Base-by-base conservation (phyloP, 306 rosid species). In the Dicorynia guianensis region DNA sequence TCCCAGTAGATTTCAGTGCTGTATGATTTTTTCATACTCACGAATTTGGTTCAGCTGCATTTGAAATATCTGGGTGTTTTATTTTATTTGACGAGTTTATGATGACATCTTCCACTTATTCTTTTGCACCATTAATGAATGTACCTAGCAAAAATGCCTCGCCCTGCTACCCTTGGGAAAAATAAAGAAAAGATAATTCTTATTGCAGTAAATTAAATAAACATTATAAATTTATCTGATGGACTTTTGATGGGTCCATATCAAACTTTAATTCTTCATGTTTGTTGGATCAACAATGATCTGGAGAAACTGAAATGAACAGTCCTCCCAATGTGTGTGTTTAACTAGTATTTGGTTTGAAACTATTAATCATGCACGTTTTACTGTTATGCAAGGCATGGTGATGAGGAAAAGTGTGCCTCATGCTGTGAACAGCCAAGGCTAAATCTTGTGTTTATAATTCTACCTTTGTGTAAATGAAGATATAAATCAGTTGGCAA, bases 1-100 rank as follows among this genome's bases (percentile, higher is more conserved):
- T 65, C 54, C 56, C 40, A 33, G 66, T 42, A 14, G 6, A 47
- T 19, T 57, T 34, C 6, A 67, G 57, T 15, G 49, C 10, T 42
- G 13, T 56, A 14, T 35, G 34, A 9, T 39, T 38, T 63, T 49
- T 59, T 18, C 7, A 72, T 46, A 38, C 30, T 10, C 34, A 49
- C 30, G 34, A 52, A 15, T 43, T 52, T 50, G 35, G 18, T 53
- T 11, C 33, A 15, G 47, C 9, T 67, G 54, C 54, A 47, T 59
- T 58, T 47, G 63, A 58, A 58, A 52, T 25, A 57, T 66, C 62
- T 35, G 63, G 10, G 65, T 67, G 42, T 13, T 68, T 47, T 43
- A 34, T 76, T 36, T 44, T 42, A 25, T 33, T 39, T 53, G 20
- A 34, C 72, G 65, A 39, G 72, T 19, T n/a, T 36, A 47, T 61